Evolutionary conservation across 2,329 filamentous ascomycete genomes (phyloP).

Genomic region (Elsinoe batatas): DNA sequence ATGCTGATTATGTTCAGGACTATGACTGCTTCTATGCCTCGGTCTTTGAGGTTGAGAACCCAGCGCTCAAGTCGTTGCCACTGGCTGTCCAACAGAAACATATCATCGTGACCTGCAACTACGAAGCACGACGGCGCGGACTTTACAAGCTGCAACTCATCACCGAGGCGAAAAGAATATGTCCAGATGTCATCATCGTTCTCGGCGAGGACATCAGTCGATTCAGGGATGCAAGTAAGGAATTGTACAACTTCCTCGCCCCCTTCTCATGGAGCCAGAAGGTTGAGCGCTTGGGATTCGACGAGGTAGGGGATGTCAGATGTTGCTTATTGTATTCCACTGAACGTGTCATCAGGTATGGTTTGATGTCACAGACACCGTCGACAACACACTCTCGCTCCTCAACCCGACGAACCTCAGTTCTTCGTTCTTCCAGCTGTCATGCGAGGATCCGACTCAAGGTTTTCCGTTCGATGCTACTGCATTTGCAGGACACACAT

Average conservation of each 20-base stretch:
- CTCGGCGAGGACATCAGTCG: slow-evolving; percentile 77
- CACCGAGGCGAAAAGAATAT: slow-evolving; percentile 66
- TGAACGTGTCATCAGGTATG: slow-evolving; percentile 40
- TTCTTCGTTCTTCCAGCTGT: slow-evolving; percentile 71
- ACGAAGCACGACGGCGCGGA: slow-evolving; percentile 64
- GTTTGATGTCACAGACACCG: slow-evolving; percentile 74
- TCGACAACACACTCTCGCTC: slow-evolving; percentile 67
- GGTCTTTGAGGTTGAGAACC: slow-evolving; percentile 73
- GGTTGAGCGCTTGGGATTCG: slow-evolving; percentile 76
- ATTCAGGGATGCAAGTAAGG: slow-evolving; percentile 80
- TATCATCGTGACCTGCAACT: slow-evolving; percentile 89
- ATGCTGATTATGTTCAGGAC: slow-evolving; percentile 39
- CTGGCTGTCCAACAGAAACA: slow-evolving; percentile 87
- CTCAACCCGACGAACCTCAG: slow-evolving; percentile 56
- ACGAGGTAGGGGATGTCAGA: slow-evolving; percentile 53
- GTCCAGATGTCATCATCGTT: slow-evolving; percentile 75
- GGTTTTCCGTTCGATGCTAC: slow-evolving; percentile 75
- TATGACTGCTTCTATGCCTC: slow-evolving; percentile 94
- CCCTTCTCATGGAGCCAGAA: slow-evolving; percentile 67
- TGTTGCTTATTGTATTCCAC: not conserved
- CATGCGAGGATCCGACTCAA: slow-evolving; percentile 59
- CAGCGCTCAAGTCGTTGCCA: slow-evolving; percentile 59
- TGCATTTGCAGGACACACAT: slow-evolving; percentile 54
- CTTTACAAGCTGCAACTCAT: slow-evolving; percentile 79
- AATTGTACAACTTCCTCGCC: slow-evolving; percentile 62